phyloP scores from a whole-genome alignment of 306 rosid genomes.

The Myrica gale region DNA sequence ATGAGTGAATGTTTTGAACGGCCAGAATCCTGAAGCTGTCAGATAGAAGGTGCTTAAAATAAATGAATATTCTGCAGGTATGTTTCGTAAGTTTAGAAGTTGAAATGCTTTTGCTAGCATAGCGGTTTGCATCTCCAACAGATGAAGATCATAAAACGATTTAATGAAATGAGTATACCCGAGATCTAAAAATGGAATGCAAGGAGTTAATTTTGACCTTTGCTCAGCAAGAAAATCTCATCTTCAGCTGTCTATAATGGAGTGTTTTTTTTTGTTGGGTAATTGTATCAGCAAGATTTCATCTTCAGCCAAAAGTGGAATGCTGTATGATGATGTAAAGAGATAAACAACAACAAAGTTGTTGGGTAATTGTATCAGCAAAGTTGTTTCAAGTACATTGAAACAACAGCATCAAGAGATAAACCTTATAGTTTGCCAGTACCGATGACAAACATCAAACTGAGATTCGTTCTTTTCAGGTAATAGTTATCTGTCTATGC shows the following conservation, averaged over 20 bases:
- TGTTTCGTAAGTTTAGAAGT: neutral
- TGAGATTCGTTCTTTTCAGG: neutral
- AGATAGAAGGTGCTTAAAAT: neutral
- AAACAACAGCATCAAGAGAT: neutral
- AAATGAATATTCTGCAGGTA: neutral
- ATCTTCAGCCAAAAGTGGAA: neutral
- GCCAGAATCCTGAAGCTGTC: neutral
- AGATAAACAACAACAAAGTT: no score
- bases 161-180: neutral
- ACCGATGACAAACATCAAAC: neutral
- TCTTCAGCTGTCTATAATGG: neutral
- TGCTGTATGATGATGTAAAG: neutral
- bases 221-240: neutral
- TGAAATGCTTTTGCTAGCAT: neutral
- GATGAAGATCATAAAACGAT: neutral
- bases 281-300: no score
- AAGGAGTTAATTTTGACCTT: neutral
- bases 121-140: neutral
- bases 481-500: neutral
- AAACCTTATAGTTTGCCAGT: neutral
- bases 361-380: no score
- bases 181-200: neutral
- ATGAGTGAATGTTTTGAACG: conserved; percentile 21
- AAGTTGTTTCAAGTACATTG: neutral
- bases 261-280: no score